Evolutionary conservation across 2,329 filamentous ascomycete species (phyloP), one percentile per base, ranked within the genome.

Genomic region (Pseudocercospora musae): DNA sequence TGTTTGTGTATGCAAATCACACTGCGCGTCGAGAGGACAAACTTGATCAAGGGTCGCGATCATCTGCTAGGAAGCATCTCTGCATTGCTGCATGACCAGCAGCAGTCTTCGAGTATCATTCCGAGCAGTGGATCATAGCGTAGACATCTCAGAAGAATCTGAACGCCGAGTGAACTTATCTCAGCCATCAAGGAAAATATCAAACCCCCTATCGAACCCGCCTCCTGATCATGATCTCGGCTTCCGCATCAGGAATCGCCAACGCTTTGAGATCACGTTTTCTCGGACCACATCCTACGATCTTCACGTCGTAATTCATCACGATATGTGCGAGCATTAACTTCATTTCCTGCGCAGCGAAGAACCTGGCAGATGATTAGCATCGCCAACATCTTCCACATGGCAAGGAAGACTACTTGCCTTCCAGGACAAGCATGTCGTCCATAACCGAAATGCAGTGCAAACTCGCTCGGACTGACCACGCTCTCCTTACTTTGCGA

Each of bases 261-360:
- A 18, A 1, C 1, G 21, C 48, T 23, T 52, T 52, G 5, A 52
- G 2, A 23, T 52, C 48, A 29, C 15, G 37, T 40, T 13, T 52
- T 23, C 15, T 25, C 23, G 48, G 48, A 10, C 20, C 15, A n/a
- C 25, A n/a, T n/a, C 60, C 64, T 13, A 57, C 50, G 6, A 66
- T 33, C 31, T 53, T 59, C 9, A 68, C 59, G 33, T 80, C 78
- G 65, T 79, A 79, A 25, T 73, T 76, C 0, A 80, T 75, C 44
- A 80, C 62, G 0, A 77, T 69, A 50, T 77, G 68, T 1, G 76
- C 75, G 18, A 81, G 64, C 9, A 80, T 75, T 66, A 80, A 70
- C 70, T 81, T 81, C 69, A 81, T 78, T 73, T 81, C 77, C 62
- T 78, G 76, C 23, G 72, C 72, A 9, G 79, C 79, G 62, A 81